Percentiles rank a stretch among this genome's conserved stretches.
These are phyloP conservation scores for Penicillium sp. DNA, from an alignment of 2,329 filamentous ascomycete genomes.

Conservation along the genomic window DNA sequence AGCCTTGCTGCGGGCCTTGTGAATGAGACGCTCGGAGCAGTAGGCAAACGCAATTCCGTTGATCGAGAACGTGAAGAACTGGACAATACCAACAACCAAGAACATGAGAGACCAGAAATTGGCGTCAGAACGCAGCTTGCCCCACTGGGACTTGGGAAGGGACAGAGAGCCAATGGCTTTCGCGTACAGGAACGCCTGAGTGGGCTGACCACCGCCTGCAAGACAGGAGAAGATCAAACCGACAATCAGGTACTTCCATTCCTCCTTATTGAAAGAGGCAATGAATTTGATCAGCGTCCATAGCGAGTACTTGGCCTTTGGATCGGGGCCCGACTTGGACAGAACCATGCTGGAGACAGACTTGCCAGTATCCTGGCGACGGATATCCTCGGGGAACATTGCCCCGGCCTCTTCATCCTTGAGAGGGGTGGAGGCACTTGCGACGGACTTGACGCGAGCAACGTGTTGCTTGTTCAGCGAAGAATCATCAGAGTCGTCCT, in stretches of 20 bases:
- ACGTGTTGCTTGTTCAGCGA: constrained; percentile 24
- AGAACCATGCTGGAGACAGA: constrained; percentile 66
- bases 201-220: constrained; percentile 74
- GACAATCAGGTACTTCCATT: constrained; percentile 65
- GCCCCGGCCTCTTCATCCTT: constrained; percentile 23
- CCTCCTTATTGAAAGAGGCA: constrained; percentile 68
- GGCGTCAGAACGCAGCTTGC: constrained; percentile 59
- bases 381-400: constrained; percentile 28
- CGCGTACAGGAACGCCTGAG: constrained; percentile 74
- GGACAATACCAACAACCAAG: constrained; percentile 70
- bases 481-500: constrained; percentile 22
- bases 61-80: constrained; percentile 60
- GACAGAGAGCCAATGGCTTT: constrained; percentile 74
- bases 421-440: constrained; percentile 21
- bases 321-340: constrained; percentile 49
- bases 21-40: constrained; percentile 80
- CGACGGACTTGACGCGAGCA: constrained; percentile 29
- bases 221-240: constrained; percentile 70
- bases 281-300: constrained; percentile 75
- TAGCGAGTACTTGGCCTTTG: constrained; percentile 55
- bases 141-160: constrained; percentile 47
- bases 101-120: constrained; percentile 90
- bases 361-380: constrained; percentile 46
- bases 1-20: constrained; percentile 71
- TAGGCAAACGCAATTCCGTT: constrained; percentile 74